Percentiles rank a stretch among this genome's conserved stretches.
Conservation (phyloP, 2,329 filamentous ascomycete genomes). For the Emericellopsis atlantica region DNA sequence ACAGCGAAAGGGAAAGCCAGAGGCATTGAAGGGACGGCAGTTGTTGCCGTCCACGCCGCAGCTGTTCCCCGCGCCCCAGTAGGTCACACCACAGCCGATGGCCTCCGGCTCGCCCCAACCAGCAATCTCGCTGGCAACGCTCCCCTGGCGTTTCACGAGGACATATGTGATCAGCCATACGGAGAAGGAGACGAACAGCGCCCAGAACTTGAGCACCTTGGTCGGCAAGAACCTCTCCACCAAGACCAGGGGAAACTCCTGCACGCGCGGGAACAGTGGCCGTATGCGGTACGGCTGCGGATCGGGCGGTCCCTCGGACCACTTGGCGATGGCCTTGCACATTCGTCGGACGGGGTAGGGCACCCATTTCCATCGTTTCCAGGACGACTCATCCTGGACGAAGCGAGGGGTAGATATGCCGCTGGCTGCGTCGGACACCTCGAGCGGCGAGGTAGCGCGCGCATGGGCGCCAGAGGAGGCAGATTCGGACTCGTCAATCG, state of each 20-base stretch:
- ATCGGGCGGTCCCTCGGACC: conserved; percentile 43
- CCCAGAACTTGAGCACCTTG: conserved; percentile 41
- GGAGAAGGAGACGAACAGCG: conserved; percentile 47
- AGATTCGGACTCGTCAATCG: neutral
- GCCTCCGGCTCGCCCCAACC: conserved; percentile 54
- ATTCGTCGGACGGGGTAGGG: conserved; percentile 41
- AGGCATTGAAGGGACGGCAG: conserved; percentile 63
- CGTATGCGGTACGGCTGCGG: conserved; percentile 35
- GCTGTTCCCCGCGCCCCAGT: conserved; percentile 58
- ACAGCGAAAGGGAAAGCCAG: conserved; percentile 61
- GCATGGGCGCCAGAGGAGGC: conserved; percentile 12
- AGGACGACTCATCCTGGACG: conserved; percentile 36
- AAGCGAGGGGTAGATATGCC: conserved; percentile 43
- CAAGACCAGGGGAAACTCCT: conserved; percentile 52
- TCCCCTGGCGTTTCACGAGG: conserved; percentile 53
- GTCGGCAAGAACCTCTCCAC: conserved; percentile 51
- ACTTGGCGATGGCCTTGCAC: conserved; percentile 26
- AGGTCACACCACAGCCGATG: conserved; percentile 55
- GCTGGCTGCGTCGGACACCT: conserved; percentile 28
- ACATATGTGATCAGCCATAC: conserved; percentile 60
- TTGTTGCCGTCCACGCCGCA: conserved; percentile 65
- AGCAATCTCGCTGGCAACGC: conserved; percentile 45
- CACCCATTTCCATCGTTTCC: conserved; percentile 43
- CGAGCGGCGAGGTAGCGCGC: conserved; percentile 14
- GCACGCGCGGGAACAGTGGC: conserved; percentile 52